A percentile compares a stretch with the other conserved stretches of the same genome.
phyloP scores from a whole-genome alignment of 495 filamentous ascomycete species.

The Aspergillus kassunensis region DNA sequence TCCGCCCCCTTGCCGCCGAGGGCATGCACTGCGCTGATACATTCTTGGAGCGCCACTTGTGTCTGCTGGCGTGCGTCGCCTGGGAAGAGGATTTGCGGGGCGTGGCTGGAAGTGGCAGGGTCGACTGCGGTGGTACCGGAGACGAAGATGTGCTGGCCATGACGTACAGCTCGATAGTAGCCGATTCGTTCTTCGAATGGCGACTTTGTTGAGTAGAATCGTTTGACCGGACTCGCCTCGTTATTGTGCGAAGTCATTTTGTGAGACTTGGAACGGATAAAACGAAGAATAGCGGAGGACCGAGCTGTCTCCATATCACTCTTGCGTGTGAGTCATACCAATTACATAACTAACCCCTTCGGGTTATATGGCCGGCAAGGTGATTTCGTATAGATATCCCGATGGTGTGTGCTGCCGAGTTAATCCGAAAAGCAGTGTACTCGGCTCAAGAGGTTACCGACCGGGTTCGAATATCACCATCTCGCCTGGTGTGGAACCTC shows the following conservation, averaged over 20 bases:
- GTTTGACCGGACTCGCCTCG: conserved; percentile 9
- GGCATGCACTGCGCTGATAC: conserved; percentile 37
- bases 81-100: conserved; percentile 35
- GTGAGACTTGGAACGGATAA: too few relatives aligned
- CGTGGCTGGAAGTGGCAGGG: conserved; percentile 25
- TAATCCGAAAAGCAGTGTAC: too few relatives aligned
- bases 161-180: conserved; percentile 45
- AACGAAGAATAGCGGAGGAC: too few relatives aligned
- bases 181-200: conserved; percentile 44
- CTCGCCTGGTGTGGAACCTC: conserved; percentile 19
- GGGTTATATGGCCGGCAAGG: too few relatives aligned
- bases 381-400: too few relatives aligned
- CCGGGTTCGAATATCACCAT: conserved; percentile 21
- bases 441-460: conserved; percentile 23
- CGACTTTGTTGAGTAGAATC: conserved; percentile 31
- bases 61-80: conserved; percentile 40
- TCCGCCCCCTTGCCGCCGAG: conserved; percentile 38
- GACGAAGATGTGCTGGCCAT: conserved; percentile 41
- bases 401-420: too few relatives aligned
- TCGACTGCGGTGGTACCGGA: conserved; percentile 45
- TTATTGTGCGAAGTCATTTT: too few relatives aligned
- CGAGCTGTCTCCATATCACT: too few relatives aligned
- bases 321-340: conserved; percentile 7
- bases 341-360: too few relatives aligned
- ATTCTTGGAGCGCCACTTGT: conserved; percentile 33